A percentile compares a stretch with the other conserved stretches of the same genome.
These are phyloP conservation scores for Carpinus viminea DNA, from an alignment of 306 rosid genomes.

Conservation along the genomic window DNA sequence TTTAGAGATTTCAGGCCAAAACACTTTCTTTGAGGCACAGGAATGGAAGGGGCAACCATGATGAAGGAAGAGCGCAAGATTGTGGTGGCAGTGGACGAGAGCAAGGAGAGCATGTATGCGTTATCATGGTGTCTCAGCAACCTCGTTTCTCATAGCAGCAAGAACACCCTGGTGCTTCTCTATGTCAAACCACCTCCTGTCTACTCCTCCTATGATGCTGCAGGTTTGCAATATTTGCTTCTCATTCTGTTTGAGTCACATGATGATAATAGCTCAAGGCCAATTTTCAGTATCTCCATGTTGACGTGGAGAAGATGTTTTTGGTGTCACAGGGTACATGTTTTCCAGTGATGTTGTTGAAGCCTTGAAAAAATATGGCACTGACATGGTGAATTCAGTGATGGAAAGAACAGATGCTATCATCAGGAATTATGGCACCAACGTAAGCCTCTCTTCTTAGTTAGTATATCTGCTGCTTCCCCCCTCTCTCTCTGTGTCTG, in stretches of 20 bases:
- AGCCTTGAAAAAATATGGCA: constrained; percentile 52
- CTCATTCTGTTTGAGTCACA: not conserved
- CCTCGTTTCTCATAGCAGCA: constrained; percentile 44
- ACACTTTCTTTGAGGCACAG: not conserved
- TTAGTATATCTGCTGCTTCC: not conserved
- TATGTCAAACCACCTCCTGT: constrained; percentile 70
- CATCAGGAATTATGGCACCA: constrained; percentile 37
- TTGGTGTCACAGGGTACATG: constrained; percentile 45
- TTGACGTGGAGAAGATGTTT: not conserved
- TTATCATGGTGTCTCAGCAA: constrained; percentile 71
- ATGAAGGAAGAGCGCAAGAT: constrained; percentile 44
- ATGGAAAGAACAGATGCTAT: constrained; percentile 72
- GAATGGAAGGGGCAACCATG: constrained; percentile 35
- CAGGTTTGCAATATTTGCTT: constrained; percentile 46
- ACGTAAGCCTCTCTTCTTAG: constrained; percentile 23
- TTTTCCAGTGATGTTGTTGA: constrained; percentile 55
- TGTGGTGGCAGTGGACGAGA: constrained; percentile 81
- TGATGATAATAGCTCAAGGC: too few relatives aligned
- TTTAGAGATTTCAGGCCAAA: constrained; percentile 12
- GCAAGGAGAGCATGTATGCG: constrained; percentile 81
- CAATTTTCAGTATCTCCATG: not conserved
- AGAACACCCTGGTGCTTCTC: constrained; percentile 59
- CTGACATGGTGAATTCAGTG: constrained; percentile 57
- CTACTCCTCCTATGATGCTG: constrained; percentile 57
- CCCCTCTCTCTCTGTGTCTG: not conserved